These are phyloP conservation scores for Planoprotostelium fungivorum DNA, from an alignment of 78 protist species.

Conservation along the genomic window DNA sequence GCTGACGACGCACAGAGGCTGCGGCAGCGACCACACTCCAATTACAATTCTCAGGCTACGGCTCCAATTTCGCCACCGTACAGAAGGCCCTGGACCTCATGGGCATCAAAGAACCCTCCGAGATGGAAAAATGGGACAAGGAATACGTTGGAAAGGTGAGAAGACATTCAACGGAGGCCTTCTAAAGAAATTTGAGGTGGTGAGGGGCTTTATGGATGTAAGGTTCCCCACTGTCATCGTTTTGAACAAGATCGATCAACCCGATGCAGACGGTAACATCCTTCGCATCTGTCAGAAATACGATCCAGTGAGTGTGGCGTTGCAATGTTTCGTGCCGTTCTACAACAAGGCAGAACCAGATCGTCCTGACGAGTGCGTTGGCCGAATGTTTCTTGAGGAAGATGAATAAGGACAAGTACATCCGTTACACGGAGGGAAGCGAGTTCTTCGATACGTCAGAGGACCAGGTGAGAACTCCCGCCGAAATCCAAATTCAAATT, in stretches of 20 bases:
- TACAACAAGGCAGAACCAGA: constrained; percentile 2
- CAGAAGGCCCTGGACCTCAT: constrained; percentile 15
- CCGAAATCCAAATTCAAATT: background rate
- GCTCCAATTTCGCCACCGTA: constrained; percentile 17
- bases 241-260: constrained; percentile 43
- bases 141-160: constrained; percentile 8
- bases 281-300: constrained; percentile 23
- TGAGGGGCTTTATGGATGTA: constrained; percentile 46
- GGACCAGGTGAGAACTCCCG: background rate
- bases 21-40: constrained; percentile 32
- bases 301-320: background rate
- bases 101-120: constrained; percentile 18
- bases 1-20: background rate
- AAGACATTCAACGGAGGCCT: background rate
- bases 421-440: constrained; percentile 29
- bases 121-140: constrained; percentile 10
- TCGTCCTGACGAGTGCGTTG: constrained; percentile 43
- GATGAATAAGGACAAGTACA: constrained; percentile 22
- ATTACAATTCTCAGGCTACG: constrained; percentile 54
- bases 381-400: constrained; percentile 46
- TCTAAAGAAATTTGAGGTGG: constrained; percentile 15
- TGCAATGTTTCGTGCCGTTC: background rate
- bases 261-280: constrained; percentile 23
- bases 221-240: constrained; percentile 69
- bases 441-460: constrained; percentile 25